Evolutionary conservation across 257 asterid genomes (phyloP).

Genomic region (Ehretia macrophylla): DNA sequence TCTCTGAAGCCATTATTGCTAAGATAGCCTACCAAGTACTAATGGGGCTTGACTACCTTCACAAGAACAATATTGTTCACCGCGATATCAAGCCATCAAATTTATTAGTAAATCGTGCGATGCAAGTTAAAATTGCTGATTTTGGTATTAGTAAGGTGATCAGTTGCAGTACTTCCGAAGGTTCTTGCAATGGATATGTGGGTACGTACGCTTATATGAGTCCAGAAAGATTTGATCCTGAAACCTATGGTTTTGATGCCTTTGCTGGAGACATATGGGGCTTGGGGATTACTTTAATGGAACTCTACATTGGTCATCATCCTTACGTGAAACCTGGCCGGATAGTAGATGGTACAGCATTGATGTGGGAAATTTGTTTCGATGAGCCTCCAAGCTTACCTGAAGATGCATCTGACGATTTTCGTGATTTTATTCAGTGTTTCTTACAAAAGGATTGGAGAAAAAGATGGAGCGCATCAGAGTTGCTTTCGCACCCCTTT

Average conservation of each 20-base stretch:
- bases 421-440: not conserved
- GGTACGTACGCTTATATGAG: slow-evolving; percentile 12
- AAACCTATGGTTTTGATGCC: not conserved
- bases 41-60: slow-evolving; percentile 2
- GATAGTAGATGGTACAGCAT: not conserved
- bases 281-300: slow-evolving; percentile 11
- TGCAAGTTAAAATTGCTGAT: slow-evolving; percentile 5
- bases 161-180: not conserved
- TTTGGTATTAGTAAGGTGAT: slow-evolving; percentile 3
- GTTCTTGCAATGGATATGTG: not conserved
- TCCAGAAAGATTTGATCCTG: slow-evolving; percentile 9
- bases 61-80: not conserved
- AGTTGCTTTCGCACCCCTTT: not conserved
- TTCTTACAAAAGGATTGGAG: not conserved
- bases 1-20: not conserved
- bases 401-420: not conserved
- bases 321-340: slow-evolving; percentile 1
- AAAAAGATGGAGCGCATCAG: not conserved
- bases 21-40: slow-evolving; percentile 5
- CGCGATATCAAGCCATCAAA: slow-evolving; percentile 9
- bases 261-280: slow-evolving; percentile 10
- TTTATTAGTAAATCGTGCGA: not conserved
- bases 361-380: slow-evolving; percentile 1
- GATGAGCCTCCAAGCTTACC: slow-evolving; percentile 4
- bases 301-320: slow-evolving; percentile 6